Percentiles rank a stretch among this genome's conserved stretches.
Conservation (phyloP, 371 early-diverging fungal genomes). For the Rhizopus stolonifer region DNA sequence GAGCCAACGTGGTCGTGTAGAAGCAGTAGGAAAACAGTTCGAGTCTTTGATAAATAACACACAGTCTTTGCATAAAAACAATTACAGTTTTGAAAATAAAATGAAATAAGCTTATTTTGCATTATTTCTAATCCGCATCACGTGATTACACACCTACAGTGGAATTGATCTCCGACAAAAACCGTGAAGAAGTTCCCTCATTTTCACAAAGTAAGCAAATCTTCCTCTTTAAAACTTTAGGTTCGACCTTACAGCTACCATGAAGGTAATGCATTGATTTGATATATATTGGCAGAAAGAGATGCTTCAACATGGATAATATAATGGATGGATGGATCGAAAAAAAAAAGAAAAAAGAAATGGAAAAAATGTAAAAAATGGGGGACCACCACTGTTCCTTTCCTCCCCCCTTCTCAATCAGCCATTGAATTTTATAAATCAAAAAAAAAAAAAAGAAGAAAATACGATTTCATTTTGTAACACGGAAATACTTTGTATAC, state of each 20-base stretch:
- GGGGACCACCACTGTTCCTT: too few relatives aligned
- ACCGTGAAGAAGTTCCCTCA: not conserved
- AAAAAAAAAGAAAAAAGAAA: not conserved
- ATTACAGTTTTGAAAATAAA: not conserved
- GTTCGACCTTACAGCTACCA: constrained; percentile 28
- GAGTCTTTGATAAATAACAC: constrained; percentile 21
- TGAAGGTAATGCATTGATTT: constrained; percentile 10
- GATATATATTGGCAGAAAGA: not conserved
- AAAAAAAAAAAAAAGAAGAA: too few relatives aligned
- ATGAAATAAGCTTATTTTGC: not conserved
- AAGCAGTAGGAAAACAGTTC: constrained; percentile 25
- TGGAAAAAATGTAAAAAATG: not conserved
- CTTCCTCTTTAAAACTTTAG: constrained; percentile 26
- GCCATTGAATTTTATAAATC: too few relatives aligned
- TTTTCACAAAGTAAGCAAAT: constrained; percentile 9
- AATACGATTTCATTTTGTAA: too few relatives aligned
- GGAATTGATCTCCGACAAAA: not conserved
- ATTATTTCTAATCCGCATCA: not conserved
- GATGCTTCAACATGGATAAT: not conserved
- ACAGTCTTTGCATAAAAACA: not conserved
- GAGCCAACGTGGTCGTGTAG: constrained; percentile 20
- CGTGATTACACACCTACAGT: not conserved
- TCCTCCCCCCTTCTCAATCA: too few relatives aligned
- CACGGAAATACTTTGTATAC: too few relatives aligned
- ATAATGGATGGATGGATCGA: constrained; percentile 11